phyloP scores from a whole-genome alignment of 75 land plant species.

The Cunninghamia lanceolata region DNA sequence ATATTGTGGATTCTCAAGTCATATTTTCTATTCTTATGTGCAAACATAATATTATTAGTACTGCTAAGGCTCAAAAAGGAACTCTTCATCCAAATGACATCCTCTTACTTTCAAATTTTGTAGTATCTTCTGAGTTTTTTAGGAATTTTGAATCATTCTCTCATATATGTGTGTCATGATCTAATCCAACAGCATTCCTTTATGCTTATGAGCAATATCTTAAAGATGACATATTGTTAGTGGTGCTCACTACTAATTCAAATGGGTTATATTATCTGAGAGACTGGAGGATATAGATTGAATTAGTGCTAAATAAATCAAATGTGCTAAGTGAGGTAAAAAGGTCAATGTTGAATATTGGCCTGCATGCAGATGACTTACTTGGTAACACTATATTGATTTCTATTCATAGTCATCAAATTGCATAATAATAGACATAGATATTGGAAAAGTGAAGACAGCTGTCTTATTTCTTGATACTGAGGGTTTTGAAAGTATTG shows the following conservation, averaged over 20 bases:
- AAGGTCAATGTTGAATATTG: slow-evolving; percentile 30
- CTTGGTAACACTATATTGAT: slow-evolving; percentile 7
- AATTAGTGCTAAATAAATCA: slow-evolving; percentile 32
- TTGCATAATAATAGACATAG: neutral
- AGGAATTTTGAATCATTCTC: too few species aligned
- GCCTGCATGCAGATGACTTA: slow-evolving; percentile 40
- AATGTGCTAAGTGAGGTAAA: slow-evolving; percentile 32
- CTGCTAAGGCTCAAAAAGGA: too few species aligned
- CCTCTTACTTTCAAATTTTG: slow-evolving; percentile 35
- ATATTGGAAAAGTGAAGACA: too few species aligned
- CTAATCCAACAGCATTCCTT: too few species aligned
- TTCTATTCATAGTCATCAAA: neutral
- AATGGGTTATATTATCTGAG: slow-evolving; percentile 45
- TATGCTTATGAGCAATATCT: too few species aligned
- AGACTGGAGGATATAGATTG: slow-evolving; percentile 40
- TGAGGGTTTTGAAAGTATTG: too few species aligned
- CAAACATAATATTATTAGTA: too few species aligned
- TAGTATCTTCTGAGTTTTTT: slow-evolving; percentile 38
- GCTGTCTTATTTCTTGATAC: too few species aligned
- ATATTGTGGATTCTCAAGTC: slow-evolving; percentile 34
- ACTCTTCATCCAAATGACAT: too few species aligned
- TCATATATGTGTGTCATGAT: too few species aligned
- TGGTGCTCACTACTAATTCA: slow-evolving; percentile 28
- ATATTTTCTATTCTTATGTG: too few species aligned
- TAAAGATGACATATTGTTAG: too few species aligned